Conservation (phyloP, 2,329 filamentous ascomycete genomes). For the Epicoccum sorghinum region DNA sequence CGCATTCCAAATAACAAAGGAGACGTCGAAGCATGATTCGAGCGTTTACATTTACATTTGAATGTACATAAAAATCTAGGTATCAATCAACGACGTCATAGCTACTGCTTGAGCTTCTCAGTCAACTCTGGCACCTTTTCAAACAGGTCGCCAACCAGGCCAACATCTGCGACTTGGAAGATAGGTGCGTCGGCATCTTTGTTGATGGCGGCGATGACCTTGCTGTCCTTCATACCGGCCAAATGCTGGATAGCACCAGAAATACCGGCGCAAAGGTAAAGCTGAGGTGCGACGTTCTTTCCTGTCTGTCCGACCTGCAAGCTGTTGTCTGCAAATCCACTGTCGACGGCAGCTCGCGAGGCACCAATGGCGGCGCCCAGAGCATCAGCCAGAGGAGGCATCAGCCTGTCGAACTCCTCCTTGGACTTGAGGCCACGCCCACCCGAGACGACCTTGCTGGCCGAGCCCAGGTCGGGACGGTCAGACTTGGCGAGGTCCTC, state of each 20-base stretch:
- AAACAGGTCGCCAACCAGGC: constrained; percentile 92
- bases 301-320: constrained; percentile 97
- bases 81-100: constrained; percentile 8
- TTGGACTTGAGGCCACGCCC: constrained; percentile 96
- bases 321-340: constrained; percentile 97
- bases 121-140: constrained; percentile 95
- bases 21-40: too few species aligned
- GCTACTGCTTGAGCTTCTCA: constrained; percentile 77
- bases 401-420: constrained; percentile 93
- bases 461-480: constrained; percentile 90
- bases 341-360: constrained; percentile 93
- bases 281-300: constrained; percentile 95
- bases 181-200: constrained; percentile 97
- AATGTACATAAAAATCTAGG: constrained; percentile 18
- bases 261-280: constrained; percentile 95
- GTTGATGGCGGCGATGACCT: constrained; percentile 98
- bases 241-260: constrained; percentile 97
- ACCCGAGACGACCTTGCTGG: constrained; percentile 86
- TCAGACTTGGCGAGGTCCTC: constrained; percentile 94
- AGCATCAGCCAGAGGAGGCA: constrained; percentile 89
- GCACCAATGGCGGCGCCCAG: constrained; percentile 96
- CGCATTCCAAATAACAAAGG: too few species aligned
- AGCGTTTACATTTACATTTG: constrained; percentile 14
- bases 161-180: constrained; percentile 97
- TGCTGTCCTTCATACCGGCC: constrained; percentile 99